Evolutionary conservation across 495 filamentous ascomycete genomes (phyloP).

Genomic region (Aspergillus avenaceus): DNA sequence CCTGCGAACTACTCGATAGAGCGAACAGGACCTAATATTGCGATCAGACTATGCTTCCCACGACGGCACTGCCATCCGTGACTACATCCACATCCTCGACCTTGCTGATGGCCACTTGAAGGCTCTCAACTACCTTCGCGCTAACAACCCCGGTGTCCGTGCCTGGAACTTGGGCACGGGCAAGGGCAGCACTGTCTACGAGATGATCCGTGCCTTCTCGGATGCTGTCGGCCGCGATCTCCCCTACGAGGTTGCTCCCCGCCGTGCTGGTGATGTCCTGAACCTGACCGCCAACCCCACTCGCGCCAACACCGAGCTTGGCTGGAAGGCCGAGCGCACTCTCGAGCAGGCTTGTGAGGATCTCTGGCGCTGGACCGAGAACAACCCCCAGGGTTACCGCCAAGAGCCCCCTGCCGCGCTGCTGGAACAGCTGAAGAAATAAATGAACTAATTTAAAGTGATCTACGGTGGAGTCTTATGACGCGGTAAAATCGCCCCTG

Average conservation of each 20-base stretch:
- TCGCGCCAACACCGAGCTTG: constrained; percentile 79
- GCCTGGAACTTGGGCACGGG: constrained; percentile 99
- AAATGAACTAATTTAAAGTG: constrained; percentile 16
- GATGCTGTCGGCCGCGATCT: constrained; percentile 78
- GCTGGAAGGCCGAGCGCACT: constrained; percentile 87
- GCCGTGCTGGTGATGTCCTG: constrained; percentile 85
- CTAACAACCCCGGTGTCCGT: constrained; percentile 84
- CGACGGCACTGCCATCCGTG: constrained; percentile 77
- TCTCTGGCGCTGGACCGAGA: constrained; percentile 91
- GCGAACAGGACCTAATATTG: background rate
- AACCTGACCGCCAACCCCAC: constrained; percentile 91
- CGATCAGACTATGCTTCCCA: constrained; percentile 92
- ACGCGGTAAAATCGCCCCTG: constrained; percentile 10
- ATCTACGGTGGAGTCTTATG: background rate
- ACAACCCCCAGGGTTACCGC: constrained; percentile 93
- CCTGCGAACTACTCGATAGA: constrained; percentile 3
- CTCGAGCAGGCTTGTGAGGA: constrained; percentile 92
- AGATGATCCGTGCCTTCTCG: constrained; percentile 95
- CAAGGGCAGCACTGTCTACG: constrained; percentile 88
- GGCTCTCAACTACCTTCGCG: constrained; percentile 86
- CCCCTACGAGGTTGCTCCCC: constrained; percentile 78
- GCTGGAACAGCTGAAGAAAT: constrained; percentile 65
- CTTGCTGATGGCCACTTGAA: constrained; percentile 85
- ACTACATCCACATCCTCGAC: constrained; percentile 85
- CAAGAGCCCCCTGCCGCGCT: constrained; percentile 84